Base-by-base conservation (phyloP, 2,329 filamentous ascomycete species). In the Xylaria digitata region DNA sequence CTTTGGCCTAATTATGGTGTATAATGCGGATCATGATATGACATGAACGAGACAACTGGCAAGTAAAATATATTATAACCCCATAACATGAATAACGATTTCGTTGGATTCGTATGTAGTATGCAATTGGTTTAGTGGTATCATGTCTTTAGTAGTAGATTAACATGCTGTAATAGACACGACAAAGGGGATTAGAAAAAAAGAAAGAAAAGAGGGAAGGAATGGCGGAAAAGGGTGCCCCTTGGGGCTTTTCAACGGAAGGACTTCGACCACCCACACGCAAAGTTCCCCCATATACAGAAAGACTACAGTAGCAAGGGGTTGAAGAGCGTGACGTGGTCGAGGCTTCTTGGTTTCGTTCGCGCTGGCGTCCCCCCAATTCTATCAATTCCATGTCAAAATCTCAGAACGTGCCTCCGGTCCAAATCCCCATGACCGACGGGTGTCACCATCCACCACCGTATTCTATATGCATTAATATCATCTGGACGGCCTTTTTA, bases 81-180 rank as follows among this genome's bases (percentile, higher is more conserved):
- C 21, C 40, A 17, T 50, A 26, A 32, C 17, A 56, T 46, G 48
- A 42, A 34, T 40, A 43, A 60, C 32, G 37, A 56, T 66, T 66
- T 74, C 70, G 68, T 76, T 69, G 70, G 74, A 75, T 76, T 75
- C 74, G 75, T 75, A 73, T 73, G 70, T 71, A 70, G 67, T 76
- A 76, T 77, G 74, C 75, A 74, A 76, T 66, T 76, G 72, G 73
- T 76, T 65, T 61, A 58, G 56, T 69, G 75, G 75, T 77, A 77
- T 77, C 75, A 77, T 77, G 73, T 73, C 74, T 76, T 63, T 58
- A 63, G 62, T 63, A 57, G 61, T 74, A 69, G 69, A 70, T 69
- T 71, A 69, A 73, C 67, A 70, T 68, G 68, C 68, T 67, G 49
- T 43, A 58, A 71, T 26, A 73, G 71, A 73, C 70, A 55, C 43